A percentile compares a stretch with the other conserved stretches of the same genome.
Conservation (phyloP, 495 filamentous ascomycete genomes). For the Xylaria venustula region DNA sequence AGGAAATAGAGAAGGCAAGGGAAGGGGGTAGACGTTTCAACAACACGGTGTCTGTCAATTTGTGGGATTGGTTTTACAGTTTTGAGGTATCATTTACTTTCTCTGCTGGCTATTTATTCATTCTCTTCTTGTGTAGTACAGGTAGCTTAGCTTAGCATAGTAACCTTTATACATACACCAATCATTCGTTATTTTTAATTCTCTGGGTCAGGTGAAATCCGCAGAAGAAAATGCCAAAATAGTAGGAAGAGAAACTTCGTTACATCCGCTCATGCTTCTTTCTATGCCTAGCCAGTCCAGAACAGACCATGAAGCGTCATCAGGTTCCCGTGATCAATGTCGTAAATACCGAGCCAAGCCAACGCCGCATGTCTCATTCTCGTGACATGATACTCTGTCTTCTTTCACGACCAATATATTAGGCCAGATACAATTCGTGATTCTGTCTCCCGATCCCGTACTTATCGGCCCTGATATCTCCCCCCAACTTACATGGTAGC, state of each 20-base stretch:
- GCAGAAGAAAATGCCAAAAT: too few species aligned
- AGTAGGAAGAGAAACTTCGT: too few species aligned
- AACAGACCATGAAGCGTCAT: background rate
- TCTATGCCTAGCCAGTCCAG: constrained; percentile 11
- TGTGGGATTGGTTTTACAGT: background rate
- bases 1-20: too few species aligned
- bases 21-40: constrained; percentile 4
- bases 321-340: background rate
- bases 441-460: too few species aligned
- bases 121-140: background rate
- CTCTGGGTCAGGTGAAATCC: too few species aligned
- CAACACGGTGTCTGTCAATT: background rate
- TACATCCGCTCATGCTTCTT: constrained; percentile 9
- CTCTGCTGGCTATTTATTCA: background rate
- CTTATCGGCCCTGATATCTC: too few species aligned
- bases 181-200: background rate
- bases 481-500: background rate
- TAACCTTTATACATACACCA: constrained; percentile 2
- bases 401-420: background rate
- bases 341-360: constrained; percentile 12
- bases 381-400: background rate
- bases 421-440: background rate
- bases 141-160: constrained; percentile 11
- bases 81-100: background rate
- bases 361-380: constrained; percentile 6